Conservation (phyloP, 768 basidiomycete species). For the Boletellus ananiceps region DNA sequence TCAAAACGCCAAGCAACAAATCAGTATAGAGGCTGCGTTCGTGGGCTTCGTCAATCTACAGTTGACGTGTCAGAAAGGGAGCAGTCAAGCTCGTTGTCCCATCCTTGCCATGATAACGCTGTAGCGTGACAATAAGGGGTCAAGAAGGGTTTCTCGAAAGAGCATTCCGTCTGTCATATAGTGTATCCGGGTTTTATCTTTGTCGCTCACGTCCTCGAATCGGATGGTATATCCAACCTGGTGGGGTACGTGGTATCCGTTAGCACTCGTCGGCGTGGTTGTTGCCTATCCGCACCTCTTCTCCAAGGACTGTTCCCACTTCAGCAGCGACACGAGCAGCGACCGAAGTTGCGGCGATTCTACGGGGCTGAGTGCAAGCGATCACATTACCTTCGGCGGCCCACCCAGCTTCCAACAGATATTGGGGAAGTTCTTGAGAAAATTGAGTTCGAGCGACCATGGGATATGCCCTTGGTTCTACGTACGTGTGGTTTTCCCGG, state of each 20-base stretch:
- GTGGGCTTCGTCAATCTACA: conserved; percentile 94
- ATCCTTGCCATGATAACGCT: conserved; percentile 87
- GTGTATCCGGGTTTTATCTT: conserved; percentile 80
- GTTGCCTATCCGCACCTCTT: conserved; percentile 54
- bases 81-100: neutral
- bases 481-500: conserved; percentile 96
- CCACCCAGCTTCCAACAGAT: conserved; percentile 92
- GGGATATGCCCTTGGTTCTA: conserved; percentile 5
- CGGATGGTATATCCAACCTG: conserved; percentile 98
- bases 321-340: conserved; percentile 90
- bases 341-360: conserved; percentile 94
- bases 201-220: conserved; percentile 89
- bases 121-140: conserved; percentile 87
- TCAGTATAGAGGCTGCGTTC: conserved; percentile 97
- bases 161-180: conserved; percentile 99
- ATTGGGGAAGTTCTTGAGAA: conserved; percentile 85
- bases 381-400: conserved; percentile 76
- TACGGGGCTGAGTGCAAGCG: conserved; percentile 88
- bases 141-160: conserved; percentile 88
- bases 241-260: conserved; percentile 4
- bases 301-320: conserved; percentile 82
- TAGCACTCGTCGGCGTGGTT: neutral
- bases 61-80: neutral
- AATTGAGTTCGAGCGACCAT: conserved; percentile 1
- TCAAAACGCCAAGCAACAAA: conserved; percentile 82